These are phyloP conservation scores for Westerdykella aurantiaca DNA, from an alignment of 2,329 filamentous ascomycete genomes.

Conservation along the genomic window DNA sequence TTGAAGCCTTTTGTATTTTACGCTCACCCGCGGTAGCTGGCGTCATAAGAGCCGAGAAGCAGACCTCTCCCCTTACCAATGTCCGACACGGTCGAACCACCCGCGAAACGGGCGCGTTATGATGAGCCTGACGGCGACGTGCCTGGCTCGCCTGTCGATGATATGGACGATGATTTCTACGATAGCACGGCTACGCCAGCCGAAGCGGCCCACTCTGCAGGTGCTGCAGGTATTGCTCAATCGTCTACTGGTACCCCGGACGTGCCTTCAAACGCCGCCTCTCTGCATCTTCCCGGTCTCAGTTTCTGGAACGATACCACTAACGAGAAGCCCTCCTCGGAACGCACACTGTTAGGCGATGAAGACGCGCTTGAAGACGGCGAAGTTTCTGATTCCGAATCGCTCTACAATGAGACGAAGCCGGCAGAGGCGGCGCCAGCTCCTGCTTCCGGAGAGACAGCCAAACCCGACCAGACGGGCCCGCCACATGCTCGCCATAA, in stretches of 20 bases:
- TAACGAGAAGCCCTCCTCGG: constrained; percentile 5
- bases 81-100: constrained; percentile 33
- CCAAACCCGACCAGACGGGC: constrained; percentile 17
- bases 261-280: constrained; percentile 18
- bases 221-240: constrained; percentile 13
- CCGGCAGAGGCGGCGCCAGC: constrained; percentile 15
- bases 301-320: constrained; percentile 23
- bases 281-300: constrained; percentile 30
- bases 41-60: too few species aligned
- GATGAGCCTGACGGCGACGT: constrained; percentile 36
- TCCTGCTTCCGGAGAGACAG: constrained; percentile 12
- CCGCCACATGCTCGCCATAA: constrained; percentile 2
- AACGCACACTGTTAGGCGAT: not conserved
- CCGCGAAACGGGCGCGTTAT: constrained; percentile 38
- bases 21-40: too few species aligned
- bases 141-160: constrained; percentile 36
- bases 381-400: constrained; percentile 29
- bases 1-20: too few species aligned
- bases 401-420: constrained; percentile 24
- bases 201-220: constrained; percentile 18
- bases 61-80: constrained; percentile 7
- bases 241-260: constrained; percentile 19
- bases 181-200: constrained; percentile 22
- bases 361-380: constrained; percentile 24
- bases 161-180: constrained; percentile 38